phyloP scores from a whole-genome alignment of 2,329 filamentous ascomycete genomes.

The Aspergillus sp. region DNA sequence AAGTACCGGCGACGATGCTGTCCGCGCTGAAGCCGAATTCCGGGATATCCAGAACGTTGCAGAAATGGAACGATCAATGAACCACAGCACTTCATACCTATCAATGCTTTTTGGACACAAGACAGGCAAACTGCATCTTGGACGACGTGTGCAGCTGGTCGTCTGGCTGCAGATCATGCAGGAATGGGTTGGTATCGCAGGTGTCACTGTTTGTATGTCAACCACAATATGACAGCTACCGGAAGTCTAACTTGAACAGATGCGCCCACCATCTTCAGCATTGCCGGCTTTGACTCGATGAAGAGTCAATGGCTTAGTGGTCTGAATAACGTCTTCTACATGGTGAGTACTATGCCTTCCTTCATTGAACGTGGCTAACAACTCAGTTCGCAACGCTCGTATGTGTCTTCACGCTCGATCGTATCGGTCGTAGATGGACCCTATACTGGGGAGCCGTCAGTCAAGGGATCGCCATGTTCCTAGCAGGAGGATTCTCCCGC shows the following conservation, averaged over 20 bases:
- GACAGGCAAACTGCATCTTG: constrained; percentile 66
- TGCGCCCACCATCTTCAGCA: constrained; percentile 62
- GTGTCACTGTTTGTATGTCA: constrained; percentile 61
- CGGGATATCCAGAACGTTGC: constrained; percentile 68
- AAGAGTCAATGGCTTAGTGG: constrained; percentile 68
- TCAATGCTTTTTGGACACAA: constrained; percentile 69
- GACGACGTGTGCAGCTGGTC: constrained; percentile 67
- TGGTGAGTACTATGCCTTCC: constrained; percentile 39
- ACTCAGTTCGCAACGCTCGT: constrained; percentile 65
- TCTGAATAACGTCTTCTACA: constrained; percentile 58
- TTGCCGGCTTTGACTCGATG: constrained; percentile 63
- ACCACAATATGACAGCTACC: not conserved
- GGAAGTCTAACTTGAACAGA: constrained; percentile 27
- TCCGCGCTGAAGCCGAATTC: constrained; percentile 64
- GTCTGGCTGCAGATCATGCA: constrained; percentile 73
- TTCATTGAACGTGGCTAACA: not conserved
- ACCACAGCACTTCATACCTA: constrained; percentile 58
- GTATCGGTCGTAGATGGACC: constrained; percentile 69
- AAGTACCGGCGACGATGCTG: constrained; percentile 53
- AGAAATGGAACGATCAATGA: constrained; percentile 60
- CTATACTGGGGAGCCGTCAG: constrained; percentile 68
- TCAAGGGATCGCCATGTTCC: constrained; percentile 68
- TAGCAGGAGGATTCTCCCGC: constrained; percentile 64
- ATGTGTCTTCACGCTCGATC: constrained; percentile 69
- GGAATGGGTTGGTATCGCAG: constrained; percentile 70